Evolutionary conservation across 2,329 filamentous ascomycete species (phyloP).

Genomic region (Mycosphaerella sp.): DNA sequence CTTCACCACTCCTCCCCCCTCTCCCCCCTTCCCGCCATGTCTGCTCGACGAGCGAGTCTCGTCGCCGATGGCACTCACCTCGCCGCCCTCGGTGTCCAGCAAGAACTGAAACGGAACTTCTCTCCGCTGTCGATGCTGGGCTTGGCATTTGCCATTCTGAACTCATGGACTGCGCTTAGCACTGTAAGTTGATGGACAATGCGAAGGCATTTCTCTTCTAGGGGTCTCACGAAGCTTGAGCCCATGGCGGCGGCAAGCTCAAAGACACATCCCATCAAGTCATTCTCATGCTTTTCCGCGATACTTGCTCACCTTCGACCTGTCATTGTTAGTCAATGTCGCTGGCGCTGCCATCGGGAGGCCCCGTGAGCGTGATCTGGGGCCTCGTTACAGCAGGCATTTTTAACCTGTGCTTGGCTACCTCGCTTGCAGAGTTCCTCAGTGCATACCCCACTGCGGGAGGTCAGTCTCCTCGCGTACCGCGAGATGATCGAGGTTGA

Average conservation of each 20-base stretch:
- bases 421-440: slow-evolving; percentile 61
- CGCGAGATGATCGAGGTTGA: not conserved
- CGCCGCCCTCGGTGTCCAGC: slow-evolving; percentile 52
- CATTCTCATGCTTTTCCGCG: too few species aligned
- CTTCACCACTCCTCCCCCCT: not conserved
- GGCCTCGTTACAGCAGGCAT: slow-evolving; percentile 53
- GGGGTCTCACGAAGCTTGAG: too few species aligned
- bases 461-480: not conserved
- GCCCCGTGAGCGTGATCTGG: slow-evolving; percentile 66
- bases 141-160: slow-evolving; percentile 57
- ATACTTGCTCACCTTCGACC: too few species aligned
- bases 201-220: too few species aligned
- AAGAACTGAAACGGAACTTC: slow-evolving; percentile 54
- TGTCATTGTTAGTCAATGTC: slow-evolving; percentile 40
- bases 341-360: slow-evolving; percentile 62
- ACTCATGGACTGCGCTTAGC: slow-evolving; percentile 57
- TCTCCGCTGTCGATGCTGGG: slow-evolving; percentile 55
- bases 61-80: slow-evolving; percentile 45
- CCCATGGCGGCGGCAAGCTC: too few species aligned
- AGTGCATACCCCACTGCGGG: slow-evolving; percentile 49
- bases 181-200: slow-evolving; percentile 26
- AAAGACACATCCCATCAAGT: too few species aligned
- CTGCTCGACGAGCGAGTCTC: slow-evolving; percentile 12
- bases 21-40: not conserved
- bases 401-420: slow-evolving; percentile 64